Evolutionary conservation across 2,329 filamentous ascomycete genomes (phyloP).

Genomic region (Exophiala oligosperma): DNA sequence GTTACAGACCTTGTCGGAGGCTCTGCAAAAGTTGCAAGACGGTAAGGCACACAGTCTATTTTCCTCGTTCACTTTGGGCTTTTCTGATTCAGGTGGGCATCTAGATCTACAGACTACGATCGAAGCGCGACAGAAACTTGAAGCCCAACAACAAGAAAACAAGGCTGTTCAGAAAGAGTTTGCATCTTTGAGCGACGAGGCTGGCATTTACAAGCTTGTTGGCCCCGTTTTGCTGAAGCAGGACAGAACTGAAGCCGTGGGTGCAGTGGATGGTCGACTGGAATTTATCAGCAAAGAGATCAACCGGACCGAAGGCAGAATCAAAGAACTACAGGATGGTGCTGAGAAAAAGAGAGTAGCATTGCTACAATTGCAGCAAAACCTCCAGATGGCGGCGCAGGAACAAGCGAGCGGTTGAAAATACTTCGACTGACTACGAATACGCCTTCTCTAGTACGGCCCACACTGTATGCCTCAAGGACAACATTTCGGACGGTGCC

Average conservation of each 20-base stretch:
- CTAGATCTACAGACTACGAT: slow-evolving; percentile 78
- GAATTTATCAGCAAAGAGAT: slow-evolving; percentile 95
- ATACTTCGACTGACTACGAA: too few relatives aligned
- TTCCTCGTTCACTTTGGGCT: background rate
- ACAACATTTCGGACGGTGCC: too few relatives aligned
- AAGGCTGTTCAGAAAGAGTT: slow-evolving; percentile 81
- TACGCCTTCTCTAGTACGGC: too few relatives aligned
- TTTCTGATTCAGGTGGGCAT: slow-evolving; percentile 2
- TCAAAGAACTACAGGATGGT: slow-evolving; percentile 63
- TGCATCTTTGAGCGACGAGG: slow-evolving; percentile 70
- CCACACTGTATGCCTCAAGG: too few relatives aligned
- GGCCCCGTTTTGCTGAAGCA: slow-evolving; percentile 94
- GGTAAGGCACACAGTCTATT: slow-evolving; percentile 51
- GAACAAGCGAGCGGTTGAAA: slow-evolving; percentile 23
- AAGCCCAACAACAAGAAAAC: slow-evolving; percentile 92
- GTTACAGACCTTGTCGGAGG: slow-evolving; percentile 80
- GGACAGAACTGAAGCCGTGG: slow-evolving; percentile 83
- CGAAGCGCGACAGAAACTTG: slow-evolving; percentile 81
- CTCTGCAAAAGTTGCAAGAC: slow-evolving; percentile 83
- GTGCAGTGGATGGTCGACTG: slow-evolving; percentile 84
- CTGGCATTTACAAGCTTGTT: slow-evolving; percentile 93
- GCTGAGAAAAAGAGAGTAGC: slow-evolving; percentile 66
- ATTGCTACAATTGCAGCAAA: slow-evolving; percentile 42
- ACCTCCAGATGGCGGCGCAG: slow-evolving; percentile 27
- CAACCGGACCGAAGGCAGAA: slow-evolving; percentile 66